These are phyloP conservation scores for Penicillium corylophilum DNA, from an alignment of 2,329 filamentous ascomycete species.

Conservation along the genomic window DNA sequence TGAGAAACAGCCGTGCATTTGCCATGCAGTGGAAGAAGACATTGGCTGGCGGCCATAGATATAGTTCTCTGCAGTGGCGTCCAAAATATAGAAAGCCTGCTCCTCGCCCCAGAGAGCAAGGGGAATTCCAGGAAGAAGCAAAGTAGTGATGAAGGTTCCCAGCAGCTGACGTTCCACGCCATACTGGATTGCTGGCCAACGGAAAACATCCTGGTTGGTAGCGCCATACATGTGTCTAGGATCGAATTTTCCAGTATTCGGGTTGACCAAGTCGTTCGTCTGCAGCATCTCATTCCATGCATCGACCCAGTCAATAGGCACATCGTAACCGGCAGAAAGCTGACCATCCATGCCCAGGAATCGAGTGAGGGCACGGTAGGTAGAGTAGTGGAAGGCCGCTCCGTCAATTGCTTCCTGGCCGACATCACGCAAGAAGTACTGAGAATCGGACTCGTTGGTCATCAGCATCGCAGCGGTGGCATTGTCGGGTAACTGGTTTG, in stretches of 20 bases:
- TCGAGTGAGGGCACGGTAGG: slow-evolving; percentile 60
- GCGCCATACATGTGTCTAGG: slow-evolving; percentile 64
- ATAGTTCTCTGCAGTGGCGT: slow-evolving; percentile 64
- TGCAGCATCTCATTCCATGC: slow-evolving; percentile 57
- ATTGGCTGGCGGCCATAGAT: slow-evolving; percentile 64
- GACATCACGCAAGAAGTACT: slow-evolving; percentile 53
- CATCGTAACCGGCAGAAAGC: slow-evolving; percentile 53
- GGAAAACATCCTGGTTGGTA: slow-evolving; percentile 65
- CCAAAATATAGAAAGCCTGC: slow-evolving; percentile 62
- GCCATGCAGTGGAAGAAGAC: slow-evolving; percentile 61
- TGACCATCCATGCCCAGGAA: slow-evolving; percentile 62
- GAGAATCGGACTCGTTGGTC: slow-evolving; percentile 45
- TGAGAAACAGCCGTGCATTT: slow-evolving; percentile 62
- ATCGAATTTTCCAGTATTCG: slow-evolving; percentile 61
- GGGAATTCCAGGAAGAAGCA: slow-evolving; percentile 62
- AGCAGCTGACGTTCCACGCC: slow-evolving; percentile 59
- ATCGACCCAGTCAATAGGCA: slow-evolving; percentile 53
- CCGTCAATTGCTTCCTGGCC: slow-evolving; percentile 58
- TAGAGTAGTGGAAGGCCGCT: slow-evolving; percentile 63
- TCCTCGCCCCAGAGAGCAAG: slow-evolving; percentile 64
- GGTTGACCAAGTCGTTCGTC: slow-evolving; percentile 61
- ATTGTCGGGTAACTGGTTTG: slow-evolving; percentile 49
- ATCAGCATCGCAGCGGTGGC: slow-evolving; percentile 49
- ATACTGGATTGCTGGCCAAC: slow-evolving; percentile 60
- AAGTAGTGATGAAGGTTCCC: slow-evolving; percentile 58